phyloP scores from a whole-genome alignment of 2,329 filamentous ascomycete species.

The Chrysosporium keratinophilum region DNA sequence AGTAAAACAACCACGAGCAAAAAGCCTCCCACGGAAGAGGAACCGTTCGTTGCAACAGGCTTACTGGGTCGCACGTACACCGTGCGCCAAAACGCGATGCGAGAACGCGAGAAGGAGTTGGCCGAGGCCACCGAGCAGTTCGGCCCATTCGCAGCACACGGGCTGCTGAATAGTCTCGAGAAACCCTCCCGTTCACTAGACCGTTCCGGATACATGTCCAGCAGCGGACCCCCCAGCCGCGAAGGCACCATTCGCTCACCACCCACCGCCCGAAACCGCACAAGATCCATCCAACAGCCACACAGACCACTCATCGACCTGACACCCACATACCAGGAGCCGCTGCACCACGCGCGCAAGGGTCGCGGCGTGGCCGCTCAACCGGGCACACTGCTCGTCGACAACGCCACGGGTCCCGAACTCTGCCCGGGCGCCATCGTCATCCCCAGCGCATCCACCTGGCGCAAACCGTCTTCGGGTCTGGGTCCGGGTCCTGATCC shows the following conservation, averaged over 20 bases:
- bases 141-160: conserved; percentile 42
- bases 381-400: conserved; percentile 31
- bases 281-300: conserved; percentile 37
- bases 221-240: conserved; percentile 21
- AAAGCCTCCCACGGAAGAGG: conserved; percentile 6
- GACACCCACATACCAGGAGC: conserved; percentile 53
- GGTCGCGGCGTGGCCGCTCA: conserved; percentile 35
- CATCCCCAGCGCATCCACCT: conserved; percentile 32
- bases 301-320: conserved; percentile 59
- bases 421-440: conserved; percentile 25
- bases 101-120: conserved; percentile 26
- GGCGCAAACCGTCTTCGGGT: conserved; percentile 28
- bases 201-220: conserved; percentile 11
- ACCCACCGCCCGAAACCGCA: conserved; percentile 31
- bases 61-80: conserved; percentile 34
- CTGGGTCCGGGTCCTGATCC: too few relatives aligned
- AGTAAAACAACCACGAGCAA: conserved; percentile 7
- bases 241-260: conserved; percentile 27
- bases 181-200: conserved; percentile 6
- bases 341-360: conserved; percentile 39
- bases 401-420: conserved; percentile 35
- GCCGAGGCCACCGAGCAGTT: conserved; percentile 22
- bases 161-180: conserved; percentile 41
- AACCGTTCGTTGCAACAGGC: conserved; percentile 30
- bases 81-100: conserved; percentile 32